A percentile compares a stretch with the other conserved stretches of the same genome.
Conservation (phyloP, 345 rosid species). For the Aquilaria yunnanensis region DNA sequence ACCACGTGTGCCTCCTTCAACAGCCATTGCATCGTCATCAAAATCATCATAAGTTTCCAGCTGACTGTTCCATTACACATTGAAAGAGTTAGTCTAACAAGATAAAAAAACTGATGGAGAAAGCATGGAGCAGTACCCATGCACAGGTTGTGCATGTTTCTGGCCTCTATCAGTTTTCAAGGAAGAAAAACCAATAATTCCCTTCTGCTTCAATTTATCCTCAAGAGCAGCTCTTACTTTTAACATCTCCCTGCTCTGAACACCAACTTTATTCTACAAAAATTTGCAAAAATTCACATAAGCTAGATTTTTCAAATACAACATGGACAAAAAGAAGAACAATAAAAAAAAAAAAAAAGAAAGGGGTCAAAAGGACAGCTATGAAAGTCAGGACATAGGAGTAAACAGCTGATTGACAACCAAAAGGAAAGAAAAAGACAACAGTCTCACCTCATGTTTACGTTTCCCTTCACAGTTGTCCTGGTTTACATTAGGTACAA, state of each 20-base stretch:
- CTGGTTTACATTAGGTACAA: conserved; percentile 12
- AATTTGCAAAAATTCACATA: conserved; percentile 15
- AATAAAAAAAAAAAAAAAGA: not conserved
- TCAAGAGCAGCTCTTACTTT: conserved; percentile 81
- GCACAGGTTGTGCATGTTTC: conserved; percentile 46
- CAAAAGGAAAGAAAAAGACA: not conserved
- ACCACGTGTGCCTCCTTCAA: conserved; percentile 21
- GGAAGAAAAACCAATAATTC: conserved; percentile 34
- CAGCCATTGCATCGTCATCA: conserved; percentile 56
- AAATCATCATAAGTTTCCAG: conserved; percentile 82
- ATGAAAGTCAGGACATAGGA: too few species aligned
- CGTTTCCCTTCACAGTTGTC: conserved; percentile 32
- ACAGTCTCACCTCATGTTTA: conserved; percentile 42
- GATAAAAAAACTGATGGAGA: conserved; percentile 13
- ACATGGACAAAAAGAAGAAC: conserved; percentile 3
- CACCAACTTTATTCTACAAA: conserved; percentile 58
- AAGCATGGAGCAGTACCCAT: conserved; percentile 39
- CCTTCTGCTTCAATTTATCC: conserved; percentile 67
- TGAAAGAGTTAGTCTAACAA: conserved; percentile 13
- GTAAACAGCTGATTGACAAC: not conserved
- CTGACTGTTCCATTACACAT: conserved; percentile 35
- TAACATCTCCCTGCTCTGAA: conserved; percentile 78
- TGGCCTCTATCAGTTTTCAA: conserved; percentile 39
- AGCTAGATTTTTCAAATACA: conserved; percentile 1
- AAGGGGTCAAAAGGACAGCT: not conserved